Evolutionary conservation across 129 eudicot genomes (phyloP), one percentile per base, ranked within the genome.

Genomic region (Chrysanthemum seticuspe): DNA sequence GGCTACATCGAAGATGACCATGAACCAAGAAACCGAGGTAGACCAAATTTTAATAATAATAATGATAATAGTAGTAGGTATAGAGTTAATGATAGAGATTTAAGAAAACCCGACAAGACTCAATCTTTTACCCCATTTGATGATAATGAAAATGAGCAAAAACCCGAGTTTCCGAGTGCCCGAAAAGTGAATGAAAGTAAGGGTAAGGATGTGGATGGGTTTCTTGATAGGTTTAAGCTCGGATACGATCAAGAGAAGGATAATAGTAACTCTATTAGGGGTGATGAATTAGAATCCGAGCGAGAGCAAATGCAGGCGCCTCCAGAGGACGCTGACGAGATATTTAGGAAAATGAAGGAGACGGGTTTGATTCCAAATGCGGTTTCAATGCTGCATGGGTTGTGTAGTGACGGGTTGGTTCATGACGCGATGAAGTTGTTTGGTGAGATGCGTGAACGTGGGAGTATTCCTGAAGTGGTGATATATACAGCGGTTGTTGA

Each of bases 341-440:
- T 94, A 21, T 94, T 94, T 29, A 86, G 77, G 84, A 94, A 88
- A 73, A 90, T 90, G 97, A 94, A 94, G 77, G 89, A 94, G 79
- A 90, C 93, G 1, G 97, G 99, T 4, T 83, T 94, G 56, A 88
- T 94, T 16, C 99, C 99, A 0, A 94, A 90, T 74, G 97, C 99
- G 1, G 99, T 94, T 29, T 88, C 97, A 6, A 94, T 90, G 97
- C 91, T 94, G 3, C 93, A 94, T 55, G 97, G 97, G 21, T 80
- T 94, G 31, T 94, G 97, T 62, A 88, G 80, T 51, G 96, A 90
- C 69, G 97, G 99, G 50, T 79, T 94, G 45, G 91, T 94, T 66
- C 93, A 88, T n/a, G 99, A 94, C 53, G 99, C 97, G 3, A 83
- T 94, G 99, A 94, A 88, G 81, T 79, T 94, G 71, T 94, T 94